Base-by-base conservation (phyloP, 202 grass and related monocot species). In the Musa balbisiana region DNA sequence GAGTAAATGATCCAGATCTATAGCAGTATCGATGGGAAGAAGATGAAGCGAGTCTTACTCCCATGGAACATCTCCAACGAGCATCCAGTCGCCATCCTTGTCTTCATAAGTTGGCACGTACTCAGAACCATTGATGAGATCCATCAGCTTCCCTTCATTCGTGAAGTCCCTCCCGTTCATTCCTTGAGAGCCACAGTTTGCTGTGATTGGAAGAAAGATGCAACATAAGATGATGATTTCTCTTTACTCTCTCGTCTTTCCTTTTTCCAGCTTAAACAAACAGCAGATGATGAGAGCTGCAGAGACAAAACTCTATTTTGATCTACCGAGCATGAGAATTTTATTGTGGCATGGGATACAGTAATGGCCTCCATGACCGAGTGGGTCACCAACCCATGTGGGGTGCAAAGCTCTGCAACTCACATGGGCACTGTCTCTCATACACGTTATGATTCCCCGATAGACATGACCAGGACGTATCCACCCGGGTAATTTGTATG, bases 11-110 rank as follows among this genome's bases (percentile, higher is more conserved):
- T 20, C n/a, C 9, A 64, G 24, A 24, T 64, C 9, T 20, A 25
- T 64, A 43, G 33, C 33, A 43, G 33, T 6, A 43, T 43, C 5
- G 33, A 43, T 43, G 33, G n/a, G 16, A 70, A 70, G 27, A 2
- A 51, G 33, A 20, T 49, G 5, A 69, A 69, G 12, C 9, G 22
- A 49, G 17, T 43, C 67, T 21, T 51, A 70, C 67, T 70, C 67
- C 67, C 67, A 70, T 51, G 67, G 67, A 51, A 70, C 67, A 51
- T 70, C 67, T 20, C 67, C 67, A 3, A 70, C 67, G 51, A 70
- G 67, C 67, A 70, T 70, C 67, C 67, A 70, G 5, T 70, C 67
- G 9, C 67, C 67, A 70, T 70, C 67, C 49, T 70, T 70, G 67
- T 70, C 67, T 70, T 70, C 67, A 51, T 70, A 70, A 8, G 67